Evolutionary conservation across 129 eudicot genomes (phyloP), one percentile per base, ranked within the genome.

Genomic region (Flaveria robusta): DNA sequence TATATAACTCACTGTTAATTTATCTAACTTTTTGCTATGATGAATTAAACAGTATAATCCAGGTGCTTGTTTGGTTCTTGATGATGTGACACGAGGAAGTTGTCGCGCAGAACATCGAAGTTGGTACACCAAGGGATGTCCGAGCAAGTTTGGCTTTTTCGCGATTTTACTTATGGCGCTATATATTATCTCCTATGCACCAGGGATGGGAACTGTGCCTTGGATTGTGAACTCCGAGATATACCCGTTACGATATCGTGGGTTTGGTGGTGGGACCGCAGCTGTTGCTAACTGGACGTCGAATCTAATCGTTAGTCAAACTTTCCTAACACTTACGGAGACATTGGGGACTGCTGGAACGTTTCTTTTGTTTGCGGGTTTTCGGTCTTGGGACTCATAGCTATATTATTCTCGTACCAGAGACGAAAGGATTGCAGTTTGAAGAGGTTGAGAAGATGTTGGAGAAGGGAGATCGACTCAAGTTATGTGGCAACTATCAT

Each of bases 391-490:
- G 86, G 88, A 9, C 83, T 85, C 6, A 55, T 86, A 8, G 71
- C 50, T 49, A 85, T 88, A 43, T 86, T 80, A 75, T 83, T 66
- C 67, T 88, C 0, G 93, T 88, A 16, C 93, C 88, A 0, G 49
- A 43, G 49, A 43, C 49, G 90, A 88, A 58, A 74, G 93, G 93
- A 16, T 18, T 88, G 88, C 88, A 82, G 0, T 83, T 88, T 31
- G 90, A 88, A 65, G 90, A 88, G 60, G 86, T 85, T 2, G 90
- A 86, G 75, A 74, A 75, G 75, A 59, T 88, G 86, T 62, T 88
- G 24, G 70, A 69, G 4, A 51, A 27, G 43, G 49, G 75, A 4
- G 42, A 16, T n/a, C 59, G 42, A 31, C 75, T 34, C 47, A 50
- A 71, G 64, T 51, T 71, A 4, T 71, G 62, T 29, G 59, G 60